Evolutionary conservation across 768 basidiomycete genomes (phyloP).

Genomic region (Russula sp.): DNA sequence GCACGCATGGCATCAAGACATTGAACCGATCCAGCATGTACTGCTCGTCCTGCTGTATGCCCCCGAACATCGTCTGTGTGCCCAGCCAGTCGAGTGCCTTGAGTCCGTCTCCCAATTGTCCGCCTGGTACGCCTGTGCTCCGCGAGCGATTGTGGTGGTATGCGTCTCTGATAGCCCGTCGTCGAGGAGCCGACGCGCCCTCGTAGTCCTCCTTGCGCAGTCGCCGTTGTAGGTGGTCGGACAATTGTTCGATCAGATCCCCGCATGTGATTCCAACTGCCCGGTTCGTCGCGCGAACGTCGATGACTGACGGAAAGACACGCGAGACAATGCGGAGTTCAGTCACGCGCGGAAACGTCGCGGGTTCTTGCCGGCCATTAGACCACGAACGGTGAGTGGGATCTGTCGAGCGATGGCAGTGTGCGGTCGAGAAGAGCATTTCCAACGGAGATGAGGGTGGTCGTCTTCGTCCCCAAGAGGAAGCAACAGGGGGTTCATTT

Average conservation of each 20-base stretch:
- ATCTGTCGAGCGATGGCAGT: constrained; percentile 63
- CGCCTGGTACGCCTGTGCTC: constrained; percentile 64
- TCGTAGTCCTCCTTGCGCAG: constrained; percentile 55
- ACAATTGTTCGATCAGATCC: constrained; percentile 58
- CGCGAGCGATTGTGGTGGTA: constrained; percentile 69
- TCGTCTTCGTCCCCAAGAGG: constrained; percentile 45
- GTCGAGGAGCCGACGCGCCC: constrained; percentile 37
- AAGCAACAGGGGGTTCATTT: constrained; percentile 60
- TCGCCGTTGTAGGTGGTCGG: constrained; percentile 49
- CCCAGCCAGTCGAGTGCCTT: constrained; percentile 67
- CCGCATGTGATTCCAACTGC: constrained; percentile 63
- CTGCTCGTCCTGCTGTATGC: constrained; percentile 48
- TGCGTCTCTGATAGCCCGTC: constrained; percentile 47
- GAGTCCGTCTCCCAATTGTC: constrained; percentile 58
- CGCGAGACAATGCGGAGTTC: constrained; percentile 53
- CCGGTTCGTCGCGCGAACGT: constrained; percentile 44
- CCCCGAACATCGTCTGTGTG: constrained; percentile 58
- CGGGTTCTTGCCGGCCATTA: constrained; percentile 59
- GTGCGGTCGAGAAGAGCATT: constrained; percentile 65
- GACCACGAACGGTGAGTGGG: constrained; percentile 60
- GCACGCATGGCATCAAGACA: constrained; percentile 54
- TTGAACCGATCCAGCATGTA: constrained; percentile 44
- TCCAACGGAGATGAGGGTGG: constrained; percentile 61
- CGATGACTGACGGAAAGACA: constrained; percentile 55
- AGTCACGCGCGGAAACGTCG: constrained; percentile 59